Evolutionary conservation across 129 eudicot species (phyloP), one percentile per base, ranked within the genome.

Genomic region (Tagetes patula): DNA sequence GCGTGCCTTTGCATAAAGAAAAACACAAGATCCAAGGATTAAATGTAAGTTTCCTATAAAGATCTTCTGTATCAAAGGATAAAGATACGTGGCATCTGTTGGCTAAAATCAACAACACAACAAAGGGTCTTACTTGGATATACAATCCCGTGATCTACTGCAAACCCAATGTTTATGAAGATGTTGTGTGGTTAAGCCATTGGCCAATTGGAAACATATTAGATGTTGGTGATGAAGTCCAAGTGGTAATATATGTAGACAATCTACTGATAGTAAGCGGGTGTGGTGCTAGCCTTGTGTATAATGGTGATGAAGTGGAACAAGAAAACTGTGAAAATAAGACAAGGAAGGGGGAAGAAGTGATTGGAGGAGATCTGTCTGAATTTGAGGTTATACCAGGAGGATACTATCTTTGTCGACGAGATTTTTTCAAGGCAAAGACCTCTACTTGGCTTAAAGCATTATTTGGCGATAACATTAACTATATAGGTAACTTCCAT

Each of bases 241-340:
- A 0, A 0, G 65, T 75, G 40, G 27, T 49, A 6, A 50, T 67
- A 1, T 1, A 32, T 32, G 6, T 10, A 13, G 70, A 34, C 0
- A 32, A 67, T 6, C n/a, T 12, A 1, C 42, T 41, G 4, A 1
- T 27, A 56, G 49, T 69, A 8, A 58, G 20, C n/a, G 42, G 27
- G 31, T 54, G 58, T 56, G 68, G 75, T 32, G 66, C 41, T 1
- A 56, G 42, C 54, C 63, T 73, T 32, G 79, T 73, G 75, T 80
- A 67, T 30, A 11, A 48, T 42, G 47, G 49, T 6, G 64, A 37
- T 36, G 36, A 31, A 30, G 8, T 5, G 12, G n/a, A 42, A 67
- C 10, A 47, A 56, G 31, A 64, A 6, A 58, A 27, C 5, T 33
- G 9, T 42, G 56, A 72, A 3, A 39, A 54, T 48, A 54, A 37